phyloP scores from a whole-genome alignment of 139 green algal species.

The Chlorokybus atmophyticus region DNA sequence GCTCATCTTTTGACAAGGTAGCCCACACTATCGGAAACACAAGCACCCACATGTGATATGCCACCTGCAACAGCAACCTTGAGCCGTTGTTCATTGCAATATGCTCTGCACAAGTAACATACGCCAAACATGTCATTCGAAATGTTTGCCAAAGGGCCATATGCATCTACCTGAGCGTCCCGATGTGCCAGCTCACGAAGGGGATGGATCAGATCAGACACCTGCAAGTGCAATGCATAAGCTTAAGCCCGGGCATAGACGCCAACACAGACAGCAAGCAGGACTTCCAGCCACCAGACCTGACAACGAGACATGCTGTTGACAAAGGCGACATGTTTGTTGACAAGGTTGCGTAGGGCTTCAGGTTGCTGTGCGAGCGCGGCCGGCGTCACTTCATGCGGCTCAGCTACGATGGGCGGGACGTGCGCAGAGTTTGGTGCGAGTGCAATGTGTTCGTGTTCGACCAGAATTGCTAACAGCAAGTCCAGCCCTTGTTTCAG shows the following conservation, averaged over 20 bases:
- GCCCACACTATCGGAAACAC: slow-evolving; percentile 98
- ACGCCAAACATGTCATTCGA: too few relatives aligned
- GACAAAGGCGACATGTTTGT: too few relatives aligned
- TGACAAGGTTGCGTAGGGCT: too few relatives aligned
- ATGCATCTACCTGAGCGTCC: slow-evolving; percentile 35
- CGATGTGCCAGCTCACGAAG: slow-evolving; percentile 61
- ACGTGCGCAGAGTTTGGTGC: slow-evolving; percentile 80
- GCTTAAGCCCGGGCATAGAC: too few relatives aligned
- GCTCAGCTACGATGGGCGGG: slow-evolving; percentile 23
- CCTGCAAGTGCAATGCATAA: slow-evolving; percentile 7
- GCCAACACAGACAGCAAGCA: too few relatives aligned
- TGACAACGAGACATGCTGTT: too few relatives aligned
- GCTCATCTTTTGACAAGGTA: slow-evolving; percentile 80
- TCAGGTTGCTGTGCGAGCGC: too few relatives aligned
- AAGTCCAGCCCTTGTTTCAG: slow-evolving; percentile 88
- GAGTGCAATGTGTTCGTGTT: slow-evolving; percentile 72
- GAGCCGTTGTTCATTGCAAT: too few relatives aligned
- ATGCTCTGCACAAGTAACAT: too few relatives aligned
- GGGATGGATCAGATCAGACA: slow-evolving; percentile 52
- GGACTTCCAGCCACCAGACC: too few relatives aligned
- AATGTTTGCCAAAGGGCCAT: too few relatives aligned
- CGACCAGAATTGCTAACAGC: slow-evolving; percentile 65
- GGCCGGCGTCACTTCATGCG: background rate
- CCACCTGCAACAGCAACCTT: slow-evolving; percentile 36
- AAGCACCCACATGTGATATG: slow-evolving; percentile 77